A percentile compares a stretch with the other conserved stretches of the same genome.
These are phyloP conservation scores for Fomitopsis schrenkii DNA, from an alignment of 1,284 basidiomycete species.

Conservation along the genomic window DNA sequence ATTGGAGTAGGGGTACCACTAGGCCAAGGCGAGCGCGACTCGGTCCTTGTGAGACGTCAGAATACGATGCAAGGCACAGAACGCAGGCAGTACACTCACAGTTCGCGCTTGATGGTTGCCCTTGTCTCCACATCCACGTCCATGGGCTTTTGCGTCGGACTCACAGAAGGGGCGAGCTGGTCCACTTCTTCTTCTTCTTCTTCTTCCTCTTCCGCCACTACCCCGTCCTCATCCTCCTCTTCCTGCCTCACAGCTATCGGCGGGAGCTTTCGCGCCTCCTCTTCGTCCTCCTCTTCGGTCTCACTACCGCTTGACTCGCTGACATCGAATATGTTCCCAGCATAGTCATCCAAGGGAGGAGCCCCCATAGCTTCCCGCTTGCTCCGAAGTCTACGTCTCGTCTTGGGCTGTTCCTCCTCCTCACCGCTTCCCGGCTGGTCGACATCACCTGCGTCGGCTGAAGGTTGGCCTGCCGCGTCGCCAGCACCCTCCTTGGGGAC, in stretches of 20 bases:
- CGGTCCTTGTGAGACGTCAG: not conserved
- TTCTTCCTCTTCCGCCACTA: conserved; percentile 3
- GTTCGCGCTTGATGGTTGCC: not conserved
- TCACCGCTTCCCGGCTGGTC: not conserved
- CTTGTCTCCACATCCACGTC: not conserved
- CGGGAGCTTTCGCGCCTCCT: not conserved
- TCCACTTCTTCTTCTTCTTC: conserved; percentile 4
- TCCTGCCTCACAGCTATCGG: conserved; percentile 2
- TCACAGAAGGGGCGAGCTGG: conserved; percentile 7
- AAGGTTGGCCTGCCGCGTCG: not conserved
- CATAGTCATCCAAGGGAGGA: conserved; percentile 8
- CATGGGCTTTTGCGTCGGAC: not conserved
- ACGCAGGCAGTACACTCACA: not conserved
- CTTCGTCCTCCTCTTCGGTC: conserved; percentile 4
- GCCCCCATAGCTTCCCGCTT: not conserved
- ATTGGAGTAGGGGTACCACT: not conserved
- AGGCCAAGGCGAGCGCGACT: not conserved
- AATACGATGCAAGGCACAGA: not conserved
- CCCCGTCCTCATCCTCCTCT: conserved; percentile 1
- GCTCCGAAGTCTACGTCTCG: not conserved
- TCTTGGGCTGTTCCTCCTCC: not conserved
- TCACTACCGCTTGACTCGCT: not conserved
- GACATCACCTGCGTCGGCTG: not conserved
- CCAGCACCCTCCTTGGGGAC: not conserved
- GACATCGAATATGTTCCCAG: not conserved